phyloP scores from a whole-genome alignment of 805 yeast genomes.

The Candida schatavii region DNA sequence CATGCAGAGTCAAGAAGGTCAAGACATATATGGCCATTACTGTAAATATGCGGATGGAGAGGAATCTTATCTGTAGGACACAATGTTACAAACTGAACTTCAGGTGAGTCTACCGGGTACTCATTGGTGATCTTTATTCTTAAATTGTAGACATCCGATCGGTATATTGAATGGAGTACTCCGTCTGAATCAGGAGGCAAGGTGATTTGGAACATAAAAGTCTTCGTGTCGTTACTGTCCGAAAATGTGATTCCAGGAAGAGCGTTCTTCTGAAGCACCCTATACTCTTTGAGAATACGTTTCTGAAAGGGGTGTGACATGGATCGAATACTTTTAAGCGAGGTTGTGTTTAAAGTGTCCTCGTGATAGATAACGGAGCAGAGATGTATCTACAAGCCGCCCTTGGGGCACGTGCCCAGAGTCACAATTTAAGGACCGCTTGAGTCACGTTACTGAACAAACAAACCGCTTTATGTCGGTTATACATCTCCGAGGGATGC shows the following conservation, averaged over 20 bases:
- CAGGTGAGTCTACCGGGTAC: slow-evolving; percentile 62
- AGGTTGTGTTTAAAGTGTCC: no score
- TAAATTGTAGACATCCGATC: slow-evolving; percentile 33
- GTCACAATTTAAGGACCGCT: no score
- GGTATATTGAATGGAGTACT: slow-evolving; percentile 8
- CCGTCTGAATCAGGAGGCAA: slow-evolving; percentile 7
- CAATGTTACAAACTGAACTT: slow-evolving; percentile 46
- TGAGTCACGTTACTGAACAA: no score
- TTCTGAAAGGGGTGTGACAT: slow-evolving; percentile 28
- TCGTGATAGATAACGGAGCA: no score
- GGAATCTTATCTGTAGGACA: slow-evolving; percentile 40
- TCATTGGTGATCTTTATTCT: slow-evolving; percentile 39
- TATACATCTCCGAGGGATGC: no score
- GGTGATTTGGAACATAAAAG: slow-evolving; percentile 21
- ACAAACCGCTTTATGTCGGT: no score
- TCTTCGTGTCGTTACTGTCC: slow-evolving; percentile 5
- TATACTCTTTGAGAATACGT: slow-evolving; percentile 28
- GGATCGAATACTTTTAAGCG: no score
- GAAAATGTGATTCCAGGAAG: slow-evolving; percentile 25
- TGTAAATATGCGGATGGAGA: slow-evolving; percentile 70
- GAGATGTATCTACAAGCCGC: no score
- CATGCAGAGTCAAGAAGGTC: slow-evolving; percentile 63
- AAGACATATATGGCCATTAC: slow-evolving; percentile 77
- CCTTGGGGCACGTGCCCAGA: no score
- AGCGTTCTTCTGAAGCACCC: slow-evolving; percentile 9